Evolutionary conservation across 1,284 basidiomycete genomes (phyloP), one percentile per base, ranked within the genome.

Genomic region (Trametes sp.): DNA sequence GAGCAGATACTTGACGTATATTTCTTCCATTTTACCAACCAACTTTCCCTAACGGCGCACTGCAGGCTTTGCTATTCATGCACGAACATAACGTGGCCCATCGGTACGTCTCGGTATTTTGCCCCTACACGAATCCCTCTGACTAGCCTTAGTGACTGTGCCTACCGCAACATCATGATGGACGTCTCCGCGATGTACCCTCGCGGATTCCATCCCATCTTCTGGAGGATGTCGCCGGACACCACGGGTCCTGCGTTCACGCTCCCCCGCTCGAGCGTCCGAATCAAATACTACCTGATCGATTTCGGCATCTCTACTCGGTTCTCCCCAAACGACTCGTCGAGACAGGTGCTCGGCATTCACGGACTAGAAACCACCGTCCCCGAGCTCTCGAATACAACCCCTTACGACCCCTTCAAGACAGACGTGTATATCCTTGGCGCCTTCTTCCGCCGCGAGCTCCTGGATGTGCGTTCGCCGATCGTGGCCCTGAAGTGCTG

Each of bases 351-450:
- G 13, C 9, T 62, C 1, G 73, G 70, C 0, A 33, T 4, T 0
- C 23, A 59, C 8, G 73, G 71, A 0, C 54, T 67, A 3, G 74
- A 75, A 8, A 55, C 57, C 28, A 65, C 70, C 4, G 69, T 70
- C 4, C 74, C 74, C 0, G 74, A 76, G 51, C 62, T 75, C 0
- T 74, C 71, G 1, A 49, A 58, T 0, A 54, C 53, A 16, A 59
- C 65, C 8, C 70, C 72, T 1, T 75, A 76, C 35, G 74, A 76
- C 42, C 73, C 75, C 1, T 76, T 76, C 68, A 72, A 70, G 44
- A 62, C 70, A 11, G 73, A 74, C 46, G 61, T 76, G 13, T 75
- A 69, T 44, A 66, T 69, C 3, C 54, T 74, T 10, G 73, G 75
- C 16, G 62, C 70, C 33, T 16, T 69, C 1, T 58, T 74, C 7